These are phyloP conservation scores for Tolypocladium pustulatum DNA, from an alignment of 2,329 filamentous ascomycete species.

Conservation along the genomic window DNA sequence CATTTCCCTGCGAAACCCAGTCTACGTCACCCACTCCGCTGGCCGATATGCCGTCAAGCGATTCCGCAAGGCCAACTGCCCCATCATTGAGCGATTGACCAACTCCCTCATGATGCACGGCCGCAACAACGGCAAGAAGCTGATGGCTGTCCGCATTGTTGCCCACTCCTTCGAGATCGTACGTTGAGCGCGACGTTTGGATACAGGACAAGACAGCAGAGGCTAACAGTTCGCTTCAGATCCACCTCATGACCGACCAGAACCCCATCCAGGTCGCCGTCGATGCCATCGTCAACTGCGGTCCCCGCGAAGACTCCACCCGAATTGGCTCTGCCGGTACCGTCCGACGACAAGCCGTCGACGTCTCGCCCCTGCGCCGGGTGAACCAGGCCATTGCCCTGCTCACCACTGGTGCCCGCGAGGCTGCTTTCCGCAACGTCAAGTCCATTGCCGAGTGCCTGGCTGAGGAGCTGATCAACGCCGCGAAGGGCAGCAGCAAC, in stretches of 20 bases:
- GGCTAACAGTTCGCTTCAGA: constrained; percentile 37
- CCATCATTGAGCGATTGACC: constrained; percentile 99
- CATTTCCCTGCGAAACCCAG: constrained; percentile 97
- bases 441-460: constrained; percentile 99
- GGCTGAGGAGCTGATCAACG: constrained; percentile 99
- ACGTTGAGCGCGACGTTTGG: constrained; percentile 28
- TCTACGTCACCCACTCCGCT: constrained; percentile 98
- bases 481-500: constrained; percentile 99
- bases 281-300: constrained; percentile 99
- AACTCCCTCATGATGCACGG: constrained; percentile 99
- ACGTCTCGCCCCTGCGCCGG: constrained; percentile 97
- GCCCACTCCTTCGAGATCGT: constrained; percentile 99
- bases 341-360: constrained; percentile 98
- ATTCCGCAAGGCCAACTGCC: constrained; percentile 99
- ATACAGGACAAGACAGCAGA: neutral
- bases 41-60: constrained; percentile 98
- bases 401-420: constrained; percentile 96
- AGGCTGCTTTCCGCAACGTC: constrained; percentile 99
- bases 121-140: constrained; percentile 99
- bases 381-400: constrained; percentile 99
- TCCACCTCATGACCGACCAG: constrained; percentile 99
- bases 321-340: constrained; percentile 99
- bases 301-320: constrained; percentile 98
- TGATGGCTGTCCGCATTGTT: constrained; percentile 99
- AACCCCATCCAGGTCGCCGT: constrained; percentile 99